Evolutionary conservation across 2,329 filamentous ascomycete genomes (phyloP), one percentile per base, ranked within the genome.

Genomic region (Colletotrichum lupini): DNA sequence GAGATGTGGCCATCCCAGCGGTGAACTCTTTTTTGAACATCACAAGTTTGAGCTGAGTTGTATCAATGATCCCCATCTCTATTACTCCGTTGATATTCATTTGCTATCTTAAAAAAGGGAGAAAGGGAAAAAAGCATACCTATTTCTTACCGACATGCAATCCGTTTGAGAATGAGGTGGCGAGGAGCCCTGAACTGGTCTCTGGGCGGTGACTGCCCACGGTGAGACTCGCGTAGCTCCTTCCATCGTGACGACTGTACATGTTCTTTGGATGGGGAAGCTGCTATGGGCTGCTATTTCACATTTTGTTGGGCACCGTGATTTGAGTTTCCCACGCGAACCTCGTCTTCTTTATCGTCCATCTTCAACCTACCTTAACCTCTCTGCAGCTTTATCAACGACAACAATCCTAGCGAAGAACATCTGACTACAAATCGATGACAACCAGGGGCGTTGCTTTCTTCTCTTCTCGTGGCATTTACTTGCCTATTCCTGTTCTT

Each of bases 151-250:
- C 11, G 32, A 35, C 11, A 12, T 35, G 11, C 11, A 35, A 35
- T 32, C 32, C 11, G 32, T 12, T 8, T 22, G 42, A n/a, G 19
- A 49, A 22, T 49, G 42, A 49, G 42, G 9, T 22, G 19, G 8
- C 0, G 11, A 9, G 16, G 1, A 9, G 19, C 2, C 8, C 19
- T 49, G 4, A 3, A 4, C 7, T 49, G 42, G 5, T 0, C 42
- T 49, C 4, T 1, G 42, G 7, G 7, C 7, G 19, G 42, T 19
- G 3, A n/a, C 8, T 19, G 42, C n/a, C 8, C 19, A 49, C 42
- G 4, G 19, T 46, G 42, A n/a, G 3, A 46, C 16, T 19, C 42
- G 42, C 7, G 42, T n/a, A 46, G 19, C 42, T 49, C 42, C 42
- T 49, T 49, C 19, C 19, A 22, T 4, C 3, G 5, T 11, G 16